phyloP scores from a whole-genome alignment of 495 filamentous ascomycete species.

The Xylona heveae region DNA sequence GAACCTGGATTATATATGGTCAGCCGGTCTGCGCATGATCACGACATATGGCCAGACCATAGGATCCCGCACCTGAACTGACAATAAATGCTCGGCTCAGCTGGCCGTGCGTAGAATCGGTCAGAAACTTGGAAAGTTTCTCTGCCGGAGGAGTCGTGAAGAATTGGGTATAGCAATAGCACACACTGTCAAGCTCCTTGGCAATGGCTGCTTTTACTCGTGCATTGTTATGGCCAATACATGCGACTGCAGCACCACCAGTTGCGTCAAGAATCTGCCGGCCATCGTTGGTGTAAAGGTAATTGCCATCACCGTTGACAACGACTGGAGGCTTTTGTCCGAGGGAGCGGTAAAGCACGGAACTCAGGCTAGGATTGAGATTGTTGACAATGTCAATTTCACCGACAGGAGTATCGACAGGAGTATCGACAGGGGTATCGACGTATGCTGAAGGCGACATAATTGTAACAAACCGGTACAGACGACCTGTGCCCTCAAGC shows the following conservation, averaged over 20 bases:
- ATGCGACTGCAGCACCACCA: constrained; percentile 28
- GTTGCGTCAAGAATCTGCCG: constrained; percentile 1
- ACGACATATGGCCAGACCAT: not conserved
- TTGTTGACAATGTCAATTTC: too few species aligned
- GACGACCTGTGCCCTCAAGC: too few species aligned
- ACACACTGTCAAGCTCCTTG: constrained; percentile 20
- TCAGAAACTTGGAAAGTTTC: constrained; percentile 1
- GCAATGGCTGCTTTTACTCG: constrained; percentile 22
- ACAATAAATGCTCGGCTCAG: constrained; percentile 23
- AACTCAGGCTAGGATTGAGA: too few species aligned
- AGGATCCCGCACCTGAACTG: constrained; percentile 32
- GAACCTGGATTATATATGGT: constrained; percentile 24
- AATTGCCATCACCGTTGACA: constrained; percentile 1
- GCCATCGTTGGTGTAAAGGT: constrained; percentile 1
- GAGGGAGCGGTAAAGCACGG: constrained; percentile 1
- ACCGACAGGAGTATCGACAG: too few species aligned
- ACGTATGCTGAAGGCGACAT: too few species aligned
- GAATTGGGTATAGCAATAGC: constrained; percentile 31
- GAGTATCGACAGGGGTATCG: too few species aligned
- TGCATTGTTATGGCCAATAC: constrained; percentile 26
- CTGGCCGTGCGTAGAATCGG: constrained; percentile 7
- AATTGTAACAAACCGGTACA: too few species aligned
- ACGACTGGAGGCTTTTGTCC: not conserved
- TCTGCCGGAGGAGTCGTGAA: constrained; percentile 22
- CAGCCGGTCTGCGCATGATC: not conserved